Percentiles rank a stretch among this genome's conserved stretches.
phyloP scores from a whole-genome alignment of 2,329 filamentous ascomycete species.

The Dichotomopilus funicola region DNA sequence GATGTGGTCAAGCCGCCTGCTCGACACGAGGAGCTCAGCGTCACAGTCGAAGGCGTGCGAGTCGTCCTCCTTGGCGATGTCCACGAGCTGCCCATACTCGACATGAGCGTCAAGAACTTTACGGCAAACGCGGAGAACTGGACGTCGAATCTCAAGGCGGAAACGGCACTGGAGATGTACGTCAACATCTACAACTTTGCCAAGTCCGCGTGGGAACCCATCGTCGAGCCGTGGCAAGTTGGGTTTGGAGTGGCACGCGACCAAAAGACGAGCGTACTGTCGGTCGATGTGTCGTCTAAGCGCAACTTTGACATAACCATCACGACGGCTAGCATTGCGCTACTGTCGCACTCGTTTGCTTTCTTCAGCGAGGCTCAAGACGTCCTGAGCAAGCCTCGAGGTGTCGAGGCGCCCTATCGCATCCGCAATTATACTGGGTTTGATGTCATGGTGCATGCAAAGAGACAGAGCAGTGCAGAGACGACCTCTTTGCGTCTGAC shows the following conservation, averaged over 20 bases:
- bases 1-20: conserved; percentile 29
- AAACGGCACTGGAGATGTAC: conserved; percentile 87
- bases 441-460: conserved; percentile 75
- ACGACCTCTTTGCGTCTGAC: conserved; percentile 68
- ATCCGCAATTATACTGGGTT: conserved; percentile 97
- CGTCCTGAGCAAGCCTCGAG: conserved; percentile 85
- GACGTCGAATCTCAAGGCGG: conserved; percentile 79
- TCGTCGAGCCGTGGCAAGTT: conserved; percentile 95
- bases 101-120: conserved; percentile 89
- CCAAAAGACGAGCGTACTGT: conserved; percentile 65
- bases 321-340: conserved; percentile 86
- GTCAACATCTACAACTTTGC: conserved; percentile 98
- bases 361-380: conserved; percentile 87
- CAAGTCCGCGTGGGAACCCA: conserved; percentile 95
- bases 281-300: conserved; percentile 79
- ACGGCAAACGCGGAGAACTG: conserved; percentile 80
- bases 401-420: conserved; percentile 84
- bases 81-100: conserved; percentile 90
- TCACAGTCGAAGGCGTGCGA: conserved; percentile 79
- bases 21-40: conserved; percentile 69
- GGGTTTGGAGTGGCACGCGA: conserved; percentile 82
- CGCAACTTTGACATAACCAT: conserved; percentile 88
- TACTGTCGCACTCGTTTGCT: conserved; percentile 86
- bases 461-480: conserved; percentile 59
- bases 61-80: conserved; percentile 92